Base-by-base conservation (phyloP, 192 early-diverging fungal species). In the Backusella circina region DNA sequence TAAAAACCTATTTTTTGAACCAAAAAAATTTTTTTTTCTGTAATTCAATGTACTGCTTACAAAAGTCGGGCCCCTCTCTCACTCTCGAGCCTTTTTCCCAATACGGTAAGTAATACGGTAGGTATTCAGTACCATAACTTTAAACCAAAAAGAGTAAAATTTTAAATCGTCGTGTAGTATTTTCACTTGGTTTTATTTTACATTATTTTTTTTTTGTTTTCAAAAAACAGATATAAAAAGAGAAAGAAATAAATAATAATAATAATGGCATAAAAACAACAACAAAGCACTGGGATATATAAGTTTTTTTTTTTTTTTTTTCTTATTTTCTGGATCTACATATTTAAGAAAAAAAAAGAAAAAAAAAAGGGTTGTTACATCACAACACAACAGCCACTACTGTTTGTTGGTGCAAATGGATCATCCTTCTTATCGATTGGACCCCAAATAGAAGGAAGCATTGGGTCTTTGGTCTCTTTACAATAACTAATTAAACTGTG, bases 401-500 rank as follows among this genome's bases (percentile, higher is more conserved):
- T 80, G n/a, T 77, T 65, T 16, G 65, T 57, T 50, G 79, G 78
- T 37, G 74, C 79, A 71, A 81, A 85, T 31, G 84, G 82, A 68
- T 85, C 84, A 31, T 83, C 82, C 31, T 74, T 72, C 51, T 79
- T 80, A 39, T 85, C 85, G 28, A 76, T 51, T 21, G 79, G 82
- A 1, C 83, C 85, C 85, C 85, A 86, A 2, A 86, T 66, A 39
- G 74, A 80, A 31, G 85, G 85, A 26, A 86, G 39, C 12, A 86
- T 71, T 13, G 78, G 74, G 36, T 86, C 85, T 65, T 66, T 64
- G 23, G 77, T 86, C 8, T 31, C 72, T 39, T 81, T 80, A n/a
- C 81, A 81, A 75, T 76, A 84, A 39, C 77, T 64, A 18, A 83
- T 84, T 30, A 86, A 39, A 50, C 85, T 86, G 73, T 15, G 39